These are phyloP conservation scores for Epicoccum sorghinum DNA, from an alignment of 2,329 filamentous ascomycete species.

Conservation along the genomic window DNA sequence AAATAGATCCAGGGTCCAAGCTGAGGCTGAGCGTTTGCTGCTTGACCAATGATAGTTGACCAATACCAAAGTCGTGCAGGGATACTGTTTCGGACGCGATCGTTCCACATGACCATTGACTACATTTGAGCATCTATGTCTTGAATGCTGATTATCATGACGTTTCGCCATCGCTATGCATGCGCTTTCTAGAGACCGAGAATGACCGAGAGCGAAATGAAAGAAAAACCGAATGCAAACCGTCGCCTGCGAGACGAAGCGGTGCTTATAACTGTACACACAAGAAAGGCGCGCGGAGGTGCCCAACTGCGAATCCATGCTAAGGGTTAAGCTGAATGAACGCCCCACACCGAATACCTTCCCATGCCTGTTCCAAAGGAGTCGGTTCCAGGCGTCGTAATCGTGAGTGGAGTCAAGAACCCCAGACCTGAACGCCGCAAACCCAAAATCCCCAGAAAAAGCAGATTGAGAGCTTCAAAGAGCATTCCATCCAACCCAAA, in stretches of 20 bases:
- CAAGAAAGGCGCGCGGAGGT: slow-evolving; percentile 7
- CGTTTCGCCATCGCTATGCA: slow-evolving; percentile 17
- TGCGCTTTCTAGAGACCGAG: neutral
- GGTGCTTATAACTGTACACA: slow-evolving; percentile 9
- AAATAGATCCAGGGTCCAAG: slow-evolving; percentile 38
- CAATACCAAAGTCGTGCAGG: slow-evolving; percentile 29
- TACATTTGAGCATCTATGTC: slow-evolving; percentile 1
- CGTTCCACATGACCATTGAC: too few relatives aligned
- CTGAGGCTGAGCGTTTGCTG: slow-evolving; percentile 14
- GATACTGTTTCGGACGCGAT: slow-evolving; percentile 9
- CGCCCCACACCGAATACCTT: slow-evolving; percentile 14
- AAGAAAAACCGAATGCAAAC: slow-evolving; percentile 11
- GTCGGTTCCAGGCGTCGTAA: slow-evolving; percentile 17
- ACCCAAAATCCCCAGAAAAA: slow-evolving; percentile 30
- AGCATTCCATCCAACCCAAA: slow-evolving; percentile 47
- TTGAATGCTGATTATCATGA: neutral
- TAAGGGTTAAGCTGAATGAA: slow-evolving; percentile 11
- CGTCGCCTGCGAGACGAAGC: neutral
- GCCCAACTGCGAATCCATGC: slow-evolving; percentile 14
- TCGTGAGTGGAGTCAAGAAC: slow-evolving; percentile 18
- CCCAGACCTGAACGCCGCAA: slow-evolving; percentile 25
- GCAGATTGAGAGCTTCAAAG: slow-evolving; percentile 38
- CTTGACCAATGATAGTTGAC: slow-evolving; percentile 29
- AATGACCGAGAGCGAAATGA: neutral
- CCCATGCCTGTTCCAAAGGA: slow-evolving; percentile 14